phyloP scores from a whole-genome alignment of 495 filamentous ascomycete genomes.

The Terfezia claveryi region DNA sequence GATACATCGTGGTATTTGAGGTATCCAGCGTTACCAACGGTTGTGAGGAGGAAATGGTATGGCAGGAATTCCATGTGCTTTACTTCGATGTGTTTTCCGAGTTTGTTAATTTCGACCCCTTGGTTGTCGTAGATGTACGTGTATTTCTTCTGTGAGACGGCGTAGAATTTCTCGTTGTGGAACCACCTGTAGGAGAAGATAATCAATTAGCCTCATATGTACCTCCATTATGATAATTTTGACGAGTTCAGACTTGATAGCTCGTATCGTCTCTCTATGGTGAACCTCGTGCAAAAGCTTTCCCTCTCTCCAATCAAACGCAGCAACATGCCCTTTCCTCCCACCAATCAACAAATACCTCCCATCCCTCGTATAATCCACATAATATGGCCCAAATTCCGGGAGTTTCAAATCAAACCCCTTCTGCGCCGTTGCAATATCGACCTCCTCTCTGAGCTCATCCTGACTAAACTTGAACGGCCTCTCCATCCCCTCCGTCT shows the following conservation, averaged over 20 bases:
- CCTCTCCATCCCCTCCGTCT: conserved; percentile 76
- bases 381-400: conserved; percentile 61
- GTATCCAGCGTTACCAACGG: conserved; percentile 61
- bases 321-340: conserved; percentile 83
- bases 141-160: conserved; percentile 94
- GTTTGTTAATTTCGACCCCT: conserved; percentile 77
- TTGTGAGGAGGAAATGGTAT: conserved; percentile 85
- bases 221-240: neutral
- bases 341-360: conserved; percentile 66
- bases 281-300: conserved; percentile 81
- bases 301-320: conserved; percentile 88
- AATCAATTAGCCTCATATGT: neutral
- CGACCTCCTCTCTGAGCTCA: conserved; percentile 54
- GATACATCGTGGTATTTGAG: conserved; percentile 91
- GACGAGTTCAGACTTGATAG: conserved; percentile 27
- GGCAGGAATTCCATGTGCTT: conserved; percentile 86
- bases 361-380: conserved; percentile 77
- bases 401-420: conserved; percentile 73
- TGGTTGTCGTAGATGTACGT: conserved; percentile 82
- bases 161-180: conserved; percentile 89
- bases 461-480: conserved; percentile 84
- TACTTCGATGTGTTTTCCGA: conserved; percentile 79
- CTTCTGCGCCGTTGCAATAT: conserved; percentile 69
- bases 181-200: conserved; percentile 38
- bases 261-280: conserved; percentile 66